A percentile compares a stretch with the other conserved stretches of the same genome.
Conservation (phyloP, 768 basidiomycete species). For the Leccinum barrowsii region DNA sequence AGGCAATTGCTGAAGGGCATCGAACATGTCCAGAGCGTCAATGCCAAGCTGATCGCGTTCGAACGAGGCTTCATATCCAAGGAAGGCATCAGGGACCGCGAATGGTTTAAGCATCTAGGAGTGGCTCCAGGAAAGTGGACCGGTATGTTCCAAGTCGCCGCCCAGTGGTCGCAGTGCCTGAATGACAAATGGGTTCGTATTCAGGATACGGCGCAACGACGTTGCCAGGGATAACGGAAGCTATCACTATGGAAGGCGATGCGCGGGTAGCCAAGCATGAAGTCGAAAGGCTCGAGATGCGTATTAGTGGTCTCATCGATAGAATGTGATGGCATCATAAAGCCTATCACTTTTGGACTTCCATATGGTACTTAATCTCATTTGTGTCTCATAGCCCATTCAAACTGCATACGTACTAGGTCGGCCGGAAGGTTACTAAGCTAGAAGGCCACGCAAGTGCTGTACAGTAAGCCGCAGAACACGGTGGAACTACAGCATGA, state of each 20-base stretch:
- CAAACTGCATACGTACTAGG: too few species aligned
- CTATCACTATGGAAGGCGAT: constrained; percentile 13
- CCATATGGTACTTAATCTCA: too few species aligned
- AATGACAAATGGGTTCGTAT: neutral
- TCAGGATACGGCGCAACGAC: neutral
- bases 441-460: neutral
- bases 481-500: neutral
- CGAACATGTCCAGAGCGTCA: constrained; percentile 31
- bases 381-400: too few species aligned
- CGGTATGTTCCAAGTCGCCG: neutral
- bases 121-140: neutral
- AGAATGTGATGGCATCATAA: neutral
- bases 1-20: neutral
- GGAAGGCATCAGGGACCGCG: neutral
- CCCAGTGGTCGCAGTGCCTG: neutral
- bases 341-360: too few species aligned
- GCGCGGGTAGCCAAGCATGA: neutral
- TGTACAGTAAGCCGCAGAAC: neutral
- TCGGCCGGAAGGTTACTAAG: neutral
- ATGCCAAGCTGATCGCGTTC: constrained; percentile 65
- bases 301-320: neutral
- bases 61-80: constrained; percentile 37
- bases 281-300: neutral
- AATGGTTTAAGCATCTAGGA: neutral
- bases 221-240: neutral